Percentiles rank a stretch among this genome's conserved stretches.
Conservation (phyloP, 352 stramenopile species). For the Phytophthora syringae region DNA sequence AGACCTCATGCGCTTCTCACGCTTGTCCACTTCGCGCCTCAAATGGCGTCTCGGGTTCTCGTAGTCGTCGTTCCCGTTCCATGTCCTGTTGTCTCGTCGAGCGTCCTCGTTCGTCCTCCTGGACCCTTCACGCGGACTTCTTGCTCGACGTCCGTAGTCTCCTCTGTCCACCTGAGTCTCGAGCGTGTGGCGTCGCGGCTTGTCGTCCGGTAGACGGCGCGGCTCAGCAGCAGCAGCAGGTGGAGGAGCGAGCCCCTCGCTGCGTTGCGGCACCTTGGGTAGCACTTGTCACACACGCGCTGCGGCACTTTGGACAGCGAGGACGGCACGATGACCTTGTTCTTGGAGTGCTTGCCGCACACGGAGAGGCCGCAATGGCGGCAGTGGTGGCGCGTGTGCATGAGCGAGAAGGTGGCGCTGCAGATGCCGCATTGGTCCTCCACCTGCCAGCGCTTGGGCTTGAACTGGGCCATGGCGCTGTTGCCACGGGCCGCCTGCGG, state of each 20-base stretch:
- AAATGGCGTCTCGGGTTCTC: conserved; percentile 6
- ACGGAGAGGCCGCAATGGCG: conserved; percentile 78
- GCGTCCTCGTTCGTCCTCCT: conserved; percentile 15
- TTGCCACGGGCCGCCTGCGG: conserved; percentile 35
- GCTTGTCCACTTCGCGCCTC: conserved; percentile 19
- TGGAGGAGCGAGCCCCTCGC: conserved; percentile 15
- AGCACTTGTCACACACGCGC: conserved; percentile 80
- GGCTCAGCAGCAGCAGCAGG: not conserved
- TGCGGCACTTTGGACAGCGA: conserved; percentile 71
- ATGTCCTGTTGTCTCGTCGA: conserved; percentile 32
- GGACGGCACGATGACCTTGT: conserved; percentile 69
- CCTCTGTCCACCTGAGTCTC: conserved; percentile 20
- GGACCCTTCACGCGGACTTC: conserved; percentile 3
- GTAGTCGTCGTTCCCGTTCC: conserved; percentile 32
- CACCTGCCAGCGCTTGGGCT: conserved; percentile 70
- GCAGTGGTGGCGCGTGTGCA: conserved; percentile 82
- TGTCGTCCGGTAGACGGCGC: conserved; percentile 22
- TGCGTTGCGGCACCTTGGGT: conserved; percentile 48
- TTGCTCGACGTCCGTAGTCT: conserved; percentile 11
- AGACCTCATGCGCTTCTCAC: conserved; percentile 26
- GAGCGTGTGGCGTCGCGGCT: conserved; percentile 28
- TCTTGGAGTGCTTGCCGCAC: conserved; percentile 74
- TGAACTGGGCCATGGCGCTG: conserved; percentile 56
- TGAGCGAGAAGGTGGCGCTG: conserved; percentile 56
- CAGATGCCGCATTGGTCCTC: conserved; percentile 68